These are phyloP conservation scores for Eustoma russellianum DNA, from an alignment of 257 asterid genomes.

Conservation along the genomic window DNA sequence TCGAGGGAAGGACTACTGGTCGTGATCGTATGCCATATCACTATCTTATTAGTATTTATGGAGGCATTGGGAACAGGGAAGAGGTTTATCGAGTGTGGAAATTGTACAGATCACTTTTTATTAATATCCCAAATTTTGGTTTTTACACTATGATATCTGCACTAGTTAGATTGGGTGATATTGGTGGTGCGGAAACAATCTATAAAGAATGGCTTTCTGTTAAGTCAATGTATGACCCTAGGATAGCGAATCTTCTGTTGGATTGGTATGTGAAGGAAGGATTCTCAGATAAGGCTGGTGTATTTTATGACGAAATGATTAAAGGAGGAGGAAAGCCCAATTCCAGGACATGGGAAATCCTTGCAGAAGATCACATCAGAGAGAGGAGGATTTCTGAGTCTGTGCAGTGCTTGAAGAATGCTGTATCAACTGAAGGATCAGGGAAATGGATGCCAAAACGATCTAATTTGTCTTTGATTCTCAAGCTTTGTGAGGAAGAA, in stretches of 20 bases:
- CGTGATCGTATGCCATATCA: slow-evolving; percentile 70
- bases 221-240: slow-evolving; percentile 51
- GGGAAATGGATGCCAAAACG: slow-evolving; percentile 74
- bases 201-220: slow-evolving; percentile 75
- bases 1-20: slow-evolving; percentile 57
- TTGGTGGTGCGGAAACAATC: slow-evolving; percentile 62
- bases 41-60: slow-evolving; percentile 67
- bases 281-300: slow-evolving; percentile 37
- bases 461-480: slow-evolving; percentile 33
- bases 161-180: slow-evolving; percentile 48
- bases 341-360: slow-evolving; percentile 76
- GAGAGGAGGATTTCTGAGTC: slow-evolving; percentile 51
- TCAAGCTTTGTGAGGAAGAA: slow-evolving; percentile 45
- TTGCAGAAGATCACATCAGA: slow-evolving; percentile 59
- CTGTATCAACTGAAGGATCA: slow-evolving; percentile 45
- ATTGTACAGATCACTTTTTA: slow-evolving; percentile 48
- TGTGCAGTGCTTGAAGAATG: slow-evolving; percentile 60
- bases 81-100: slow-evolving; percentile 79
- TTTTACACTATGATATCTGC: slow-evolving; percentile 65
- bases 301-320: slow-evolving; percentile 56
- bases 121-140: slow-evolving; percentile 53
- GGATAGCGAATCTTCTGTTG: slow-evolving; percentile 67
- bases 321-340: slow-evolving; percentile 68
- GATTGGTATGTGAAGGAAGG: slow-evolving; percentile 54
- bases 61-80: slow-evolving; percentile 56